Evolutionary conservation across 192 early-diverging fungal species (phyloP).

Genomic region (Linnemannia exigua): DNA sequence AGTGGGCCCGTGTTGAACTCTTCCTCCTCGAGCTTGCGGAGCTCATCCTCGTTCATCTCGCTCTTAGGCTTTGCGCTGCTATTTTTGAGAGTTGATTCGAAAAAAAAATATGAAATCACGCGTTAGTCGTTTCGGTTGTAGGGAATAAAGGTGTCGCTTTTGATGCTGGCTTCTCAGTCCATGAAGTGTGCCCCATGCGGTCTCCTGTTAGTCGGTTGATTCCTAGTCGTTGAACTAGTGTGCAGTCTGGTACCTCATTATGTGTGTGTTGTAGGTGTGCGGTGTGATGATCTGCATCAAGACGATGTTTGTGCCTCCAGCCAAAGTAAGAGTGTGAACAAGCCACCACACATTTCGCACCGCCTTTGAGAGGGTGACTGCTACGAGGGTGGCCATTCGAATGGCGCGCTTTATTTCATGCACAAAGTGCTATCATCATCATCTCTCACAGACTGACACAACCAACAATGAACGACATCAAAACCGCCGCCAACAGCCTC

Average conservation of each 20-base stretch:
- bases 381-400: background rate
- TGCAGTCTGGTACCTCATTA: conserved; percentile 15
- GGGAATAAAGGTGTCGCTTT: background rate
- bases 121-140: conserved; percentile 11
- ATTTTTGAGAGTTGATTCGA: background rate
- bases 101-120: conserved; percentile 8
- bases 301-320: background rate
- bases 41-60: conserved; percentile 92
- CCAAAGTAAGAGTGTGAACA: background rate
- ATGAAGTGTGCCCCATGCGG: background rate
- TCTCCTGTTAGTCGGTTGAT: background rate
- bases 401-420: background rate
- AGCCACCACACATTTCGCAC: background rate
- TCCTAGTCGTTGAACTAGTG: background rate
- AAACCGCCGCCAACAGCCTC: conserved; percentile 34
- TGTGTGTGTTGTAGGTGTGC: background rate
- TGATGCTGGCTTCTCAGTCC: background rate
- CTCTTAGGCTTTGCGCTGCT: conserved; percentile 63
- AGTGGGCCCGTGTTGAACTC: conserved; percentile 98
- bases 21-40: conserved; percentile 89
- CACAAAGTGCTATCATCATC: conserved; percentile 14
- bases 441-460: conserved; percentile 2
- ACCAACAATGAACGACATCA: conserved; percentile 41
- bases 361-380: background rate
- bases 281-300: background rate